A percentile compares a stretch with the other conserved stretches of the same genome.
Conservation (phyloP, 176 grass and related monocot species). For the Saccharum officinarum region DNA sequence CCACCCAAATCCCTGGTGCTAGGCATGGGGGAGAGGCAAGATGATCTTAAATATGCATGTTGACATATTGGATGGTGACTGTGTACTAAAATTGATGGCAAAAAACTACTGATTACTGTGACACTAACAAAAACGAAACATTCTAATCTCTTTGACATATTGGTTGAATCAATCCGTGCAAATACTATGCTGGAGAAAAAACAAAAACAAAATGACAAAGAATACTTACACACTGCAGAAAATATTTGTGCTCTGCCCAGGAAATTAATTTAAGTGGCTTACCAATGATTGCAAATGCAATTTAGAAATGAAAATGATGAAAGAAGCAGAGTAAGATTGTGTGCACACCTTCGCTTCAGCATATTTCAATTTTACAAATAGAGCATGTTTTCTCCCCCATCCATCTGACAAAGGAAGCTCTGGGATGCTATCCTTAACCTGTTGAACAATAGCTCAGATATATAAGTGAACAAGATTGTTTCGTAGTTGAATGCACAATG, state of each 20-base stretch:
- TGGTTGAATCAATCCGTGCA: constrained; percentile 51
- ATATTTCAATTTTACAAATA: constrained; percentile 85
- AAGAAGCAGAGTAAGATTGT: constrained; percentile 6
- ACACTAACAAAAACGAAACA: background rate
- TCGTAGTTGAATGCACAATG: background rate
- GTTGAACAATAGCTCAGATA: constrained; percentile 23
- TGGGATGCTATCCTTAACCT: constrained; percentile 73
- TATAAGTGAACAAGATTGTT: background rate
- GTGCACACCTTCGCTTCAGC: constrained; percentile 71
- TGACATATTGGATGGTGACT: constrained; percentile 2
- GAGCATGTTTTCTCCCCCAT: constrained; percentile 70
- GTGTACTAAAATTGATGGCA: background rate
- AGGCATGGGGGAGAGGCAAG: background rate
- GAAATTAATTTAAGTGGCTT: background rate
- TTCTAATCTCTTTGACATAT: background rate
- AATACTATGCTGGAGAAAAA: constrained; percentile 61
- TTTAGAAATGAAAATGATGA: constrained; percentile 5
- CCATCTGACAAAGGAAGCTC: constrained; percentile 62
- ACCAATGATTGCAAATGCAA: background rate
- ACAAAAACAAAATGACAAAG: background rate
- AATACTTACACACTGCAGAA: background rate
- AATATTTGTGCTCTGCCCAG: background rate
- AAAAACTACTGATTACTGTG: background rate
- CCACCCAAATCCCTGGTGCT: background rate
- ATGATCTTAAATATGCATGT: background rate